Evolutionary conservation across 192 early-diverging fungal species (phyloP).

Genomic region (Rhizophagus sp.): DNA sequence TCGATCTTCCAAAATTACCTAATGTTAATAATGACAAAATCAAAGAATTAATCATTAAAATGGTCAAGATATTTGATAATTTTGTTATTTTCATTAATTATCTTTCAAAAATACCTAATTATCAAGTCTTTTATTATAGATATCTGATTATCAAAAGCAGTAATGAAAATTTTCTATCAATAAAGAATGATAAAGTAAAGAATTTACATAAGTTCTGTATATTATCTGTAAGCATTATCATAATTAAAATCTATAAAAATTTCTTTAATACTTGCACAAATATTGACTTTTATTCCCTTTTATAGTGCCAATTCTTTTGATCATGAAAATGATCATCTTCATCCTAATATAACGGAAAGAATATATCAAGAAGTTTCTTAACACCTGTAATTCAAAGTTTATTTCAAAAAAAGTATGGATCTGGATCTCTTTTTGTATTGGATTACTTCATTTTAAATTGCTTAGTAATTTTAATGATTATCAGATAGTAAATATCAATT

Average conservation of each 20-base stretch:
- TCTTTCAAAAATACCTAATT: neutral
- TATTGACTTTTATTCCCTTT: neutral
- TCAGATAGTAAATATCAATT: constrained; percentile 11
- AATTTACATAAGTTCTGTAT: neutral
- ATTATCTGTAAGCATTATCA: constrained; percentile 19
- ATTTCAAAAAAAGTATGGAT: constrained; percentile 2
- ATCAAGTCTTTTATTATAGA: neutral
- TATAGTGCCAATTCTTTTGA: constrained; percentile 10
- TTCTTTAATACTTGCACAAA: neutral
- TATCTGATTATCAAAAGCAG: constrained; percentile 9
- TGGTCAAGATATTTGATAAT: neutral
- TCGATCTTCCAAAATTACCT: neutral
- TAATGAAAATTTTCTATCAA: constrained; percentile 14
- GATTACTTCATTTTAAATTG: neutral
- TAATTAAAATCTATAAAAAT: too few relatives aligned
- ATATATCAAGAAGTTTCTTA: constrained; percentile 19
- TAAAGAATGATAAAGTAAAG: neutral
- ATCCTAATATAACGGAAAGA: constrained; percentile 3
- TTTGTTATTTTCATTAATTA: neutral
- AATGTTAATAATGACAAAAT: neutral
- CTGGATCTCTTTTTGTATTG: constrained; percentile 9
- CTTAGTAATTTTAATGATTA: neutral
- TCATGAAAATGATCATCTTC: neutral
- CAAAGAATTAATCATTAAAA: neutral
- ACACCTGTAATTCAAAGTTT: constrained; percentile 18